Percentiles rank a stretch among this genome's conserved stretches.
Evolutionary conservation across 208 protist species (phyloP).

Genomic region (Porcisia deanei): DNA sequence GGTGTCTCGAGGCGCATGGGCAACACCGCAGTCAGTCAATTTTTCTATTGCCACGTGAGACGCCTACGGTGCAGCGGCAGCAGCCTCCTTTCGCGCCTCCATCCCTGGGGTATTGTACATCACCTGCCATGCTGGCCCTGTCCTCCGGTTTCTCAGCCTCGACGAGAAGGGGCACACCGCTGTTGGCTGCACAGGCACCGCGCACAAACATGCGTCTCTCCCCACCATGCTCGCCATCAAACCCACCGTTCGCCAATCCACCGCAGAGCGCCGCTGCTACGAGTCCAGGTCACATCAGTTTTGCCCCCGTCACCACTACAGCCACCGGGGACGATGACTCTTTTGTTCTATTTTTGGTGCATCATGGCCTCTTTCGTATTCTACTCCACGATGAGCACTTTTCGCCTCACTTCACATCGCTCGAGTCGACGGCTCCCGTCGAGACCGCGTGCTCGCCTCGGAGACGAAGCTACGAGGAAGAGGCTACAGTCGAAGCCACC

Average conservation of each 20-base stretch:
- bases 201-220: neutral
- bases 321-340: conserved; percentile 4
- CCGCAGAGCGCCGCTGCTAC: neutral
- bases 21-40: neutral
- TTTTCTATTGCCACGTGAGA: neutral
- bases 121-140: neutral
- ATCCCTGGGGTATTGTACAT: neutral
- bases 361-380: conserved; percentile 43
- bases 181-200: neutral
- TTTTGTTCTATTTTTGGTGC: conserved; percentile 34
- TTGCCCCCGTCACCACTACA: neutral
- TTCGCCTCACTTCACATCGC: conserved; percentile 22
- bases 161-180: neutral
- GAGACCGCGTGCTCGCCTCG: neutral
- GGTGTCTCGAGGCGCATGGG: conserved; percentile 12
- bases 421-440: conserved; percentile 2
- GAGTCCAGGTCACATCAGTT: neutral
- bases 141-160: neutral
- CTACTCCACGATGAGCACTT: conserved; percentile 41
- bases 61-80: neutral
- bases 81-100: neutral
- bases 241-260: neutral
- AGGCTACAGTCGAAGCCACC: neutral
- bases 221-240: neutral
- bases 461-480: neutral